These are phyloP conservation scores for Copromyces sp. DNA, from an alignment of 495 filamentous ascomycete species.

Conservation along the genomic window DNA sequence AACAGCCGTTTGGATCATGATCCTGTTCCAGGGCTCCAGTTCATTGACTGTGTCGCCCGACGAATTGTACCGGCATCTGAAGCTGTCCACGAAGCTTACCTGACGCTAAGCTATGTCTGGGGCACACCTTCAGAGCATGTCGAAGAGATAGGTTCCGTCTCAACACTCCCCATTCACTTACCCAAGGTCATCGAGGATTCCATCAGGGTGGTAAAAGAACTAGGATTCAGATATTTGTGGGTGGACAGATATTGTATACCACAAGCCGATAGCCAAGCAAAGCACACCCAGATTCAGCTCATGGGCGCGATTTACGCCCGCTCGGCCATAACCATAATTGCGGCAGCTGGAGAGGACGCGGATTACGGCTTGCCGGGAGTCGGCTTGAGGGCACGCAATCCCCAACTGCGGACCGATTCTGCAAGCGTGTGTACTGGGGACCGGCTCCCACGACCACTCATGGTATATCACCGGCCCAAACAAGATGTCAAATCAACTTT, in stretches of 20 bases:
- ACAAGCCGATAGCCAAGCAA: constrained; percentile 5
- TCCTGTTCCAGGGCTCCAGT: neutral
- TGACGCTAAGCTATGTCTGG: neutral
- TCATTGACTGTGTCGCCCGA: neutral
- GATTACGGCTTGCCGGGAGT: constrained; percentile 24
- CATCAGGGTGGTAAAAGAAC: constrained; percentile 9
- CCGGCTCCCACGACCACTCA: neutral
- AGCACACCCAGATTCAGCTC: constrained; percentile 16
- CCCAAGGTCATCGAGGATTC: constrained; percentile 17
- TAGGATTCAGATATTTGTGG: constrained; percentile 22
- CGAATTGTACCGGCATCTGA: neutral
- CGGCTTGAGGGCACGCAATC: neutral
- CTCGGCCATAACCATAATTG: constrained; percentile 20
- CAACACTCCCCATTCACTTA: neutral
- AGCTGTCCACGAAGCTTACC: neutral
- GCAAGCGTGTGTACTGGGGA: neutral
- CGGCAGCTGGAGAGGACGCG: constrained; percentile 18
- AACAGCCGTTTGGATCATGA: fast-evolving
- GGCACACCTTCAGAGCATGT: neutral
- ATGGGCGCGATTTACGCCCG: constrained; percentile 24
- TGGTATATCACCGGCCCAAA: neutral
- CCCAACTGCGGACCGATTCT: neutral
- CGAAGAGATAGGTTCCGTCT: neutral
- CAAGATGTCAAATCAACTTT: neutral
- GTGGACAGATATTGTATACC: constrained; percentile 21